Percentiles rank a stretch among this genome's conserved stretches.
phyloP scores from a whole-genome alignment of 371 early-diverging fungal species.

The Basidiobolus meristosporus region DNA sequence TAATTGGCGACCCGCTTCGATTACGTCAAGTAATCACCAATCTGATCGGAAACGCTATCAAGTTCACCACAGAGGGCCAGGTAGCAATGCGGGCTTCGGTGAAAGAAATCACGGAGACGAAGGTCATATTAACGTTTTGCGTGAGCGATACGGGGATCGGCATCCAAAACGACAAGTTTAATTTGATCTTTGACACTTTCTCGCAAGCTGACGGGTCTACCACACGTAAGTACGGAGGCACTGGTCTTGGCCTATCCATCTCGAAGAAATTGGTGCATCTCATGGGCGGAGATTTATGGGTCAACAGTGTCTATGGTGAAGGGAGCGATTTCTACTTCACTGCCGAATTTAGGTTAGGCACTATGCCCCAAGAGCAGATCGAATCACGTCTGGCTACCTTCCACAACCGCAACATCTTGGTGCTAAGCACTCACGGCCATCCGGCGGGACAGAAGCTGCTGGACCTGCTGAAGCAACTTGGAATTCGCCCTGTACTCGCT shows the following conservation, averaged over 20 bases:
- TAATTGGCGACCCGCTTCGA: conserved; percentile 55
- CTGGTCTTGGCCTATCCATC: conserved; percentile 69
- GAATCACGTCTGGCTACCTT: conserved; percentile 19
- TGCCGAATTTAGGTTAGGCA: conserved; percentile 18
- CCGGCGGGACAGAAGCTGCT: neutral
- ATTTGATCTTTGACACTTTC: conserved; percentile 62
- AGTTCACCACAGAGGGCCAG: conserved; percentile 56
- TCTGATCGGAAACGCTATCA: conserved; percentile 68
- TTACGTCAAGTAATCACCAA: conserved; percentile 64
- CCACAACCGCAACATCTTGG: conserved; percentile 18
- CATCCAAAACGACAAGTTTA: conserved; percentile 47
- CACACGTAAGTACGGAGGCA: conserved; percentile 65
- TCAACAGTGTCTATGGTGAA: conserved; percentile 36
- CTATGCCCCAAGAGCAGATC: conserved; percentile 14
- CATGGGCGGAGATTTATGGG: conserved; percentile 66
- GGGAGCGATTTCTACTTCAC: conserved; percentile 62
- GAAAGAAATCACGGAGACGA: conserved; percentile 11
- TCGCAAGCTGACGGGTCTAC: too few species aligned
- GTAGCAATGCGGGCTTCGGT: conserved; percentile 25
- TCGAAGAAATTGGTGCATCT: conserved; percentile 47
- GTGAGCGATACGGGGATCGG: conserved; percentile 76
- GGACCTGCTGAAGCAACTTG: conserved; percentile 12
- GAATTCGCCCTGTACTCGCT: conserved; percentile 15
- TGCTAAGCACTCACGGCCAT: conserved; percentile 10
- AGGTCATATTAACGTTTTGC: conserved; percentile 33